Conservation (phyloP, 208 protist species). For the Leishmania braziliensis region DNA sequence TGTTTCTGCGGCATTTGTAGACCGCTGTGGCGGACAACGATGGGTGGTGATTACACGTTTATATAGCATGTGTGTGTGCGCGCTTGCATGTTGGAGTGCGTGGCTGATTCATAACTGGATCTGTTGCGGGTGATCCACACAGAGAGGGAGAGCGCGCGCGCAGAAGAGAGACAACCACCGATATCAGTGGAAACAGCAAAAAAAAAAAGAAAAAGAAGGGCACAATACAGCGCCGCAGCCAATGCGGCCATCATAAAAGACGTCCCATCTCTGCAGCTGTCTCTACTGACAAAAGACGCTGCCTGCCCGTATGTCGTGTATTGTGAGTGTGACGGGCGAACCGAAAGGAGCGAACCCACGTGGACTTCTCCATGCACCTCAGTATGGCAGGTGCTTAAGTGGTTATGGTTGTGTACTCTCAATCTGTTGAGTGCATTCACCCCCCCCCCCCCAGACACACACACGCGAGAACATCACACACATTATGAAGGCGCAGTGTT, state of each 20-base stretch:
- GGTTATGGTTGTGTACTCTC: no score
- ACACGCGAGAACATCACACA: background rate
- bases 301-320: background rate
- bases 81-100: background rate
- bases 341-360: no score
- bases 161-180: background rate
- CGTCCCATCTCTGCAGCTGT: background rate
- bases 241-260: background rate
- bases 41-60: background rate
- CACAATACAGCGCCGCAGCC: background rate
- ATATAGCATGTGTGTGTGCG: background rate
- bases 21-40: background rate
- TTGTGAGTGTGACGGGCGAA: background rate
- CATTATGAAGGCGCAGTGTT: background rate
- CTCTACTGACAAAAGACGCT: background rate
- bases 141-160: background rate
- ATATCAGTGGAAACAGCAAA: background rate
- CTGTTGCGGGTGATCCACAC: background rate
- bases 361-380: background rate
- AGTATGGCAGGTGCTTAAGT: background rate
- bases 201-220: background rate
- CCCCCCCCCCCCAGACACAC: background rate
- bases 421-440: background rate
- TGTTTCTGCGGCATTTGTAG: background rate
- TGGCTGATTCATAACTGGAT: background rate